Evolutionary conservation across 768 basidiomycete species (phyloP).

Genomic region (Vishniacozyma victoriae): DNA sequence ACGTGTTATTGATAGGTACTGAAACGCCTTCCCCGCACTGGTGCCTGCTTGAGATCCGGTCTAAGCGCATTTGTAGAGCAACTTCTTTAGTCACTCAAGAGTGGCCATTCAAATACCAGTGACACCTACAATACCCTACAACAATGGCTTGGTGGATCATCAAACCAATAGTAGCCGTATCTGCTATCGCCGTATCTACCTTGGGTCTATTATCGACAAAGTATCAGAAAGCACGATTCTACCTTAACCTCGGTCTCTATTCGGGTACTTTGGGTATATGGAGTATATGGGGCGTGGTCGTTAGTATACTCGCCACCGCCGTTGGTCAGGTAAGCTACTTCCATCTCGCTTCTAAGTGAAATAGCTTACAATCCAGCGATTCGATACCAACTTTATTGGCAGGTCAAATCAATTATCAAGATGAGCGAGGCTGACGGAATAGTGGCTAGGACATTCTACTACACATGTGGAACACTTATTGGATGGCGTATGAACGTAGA

Average conservation of each 20-base stretch:
- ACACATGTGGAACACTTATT: slow-evolving; percentile 58
- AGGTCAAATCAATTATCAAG: no score
- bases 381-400: slow-evolving; percentile 78
- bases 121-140: background rate
- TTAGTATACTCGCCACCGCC: slow-evolving; percentile 56
- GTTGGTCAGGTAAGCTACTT: slow-evolving; percentile 53
- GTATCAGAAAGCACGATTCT: slow-evolving; percentile 47
- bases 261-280: slow-evolving; percentile 63
- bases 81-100: no score
- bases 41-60: no score
- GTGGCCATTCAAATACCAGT: no score
- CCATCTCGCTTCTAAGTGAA: no score
- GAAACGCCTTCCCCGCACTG: no score
- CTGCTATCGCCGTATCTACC: slow-evolving; percentile 38
- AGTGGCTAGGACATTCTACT: slow-evolving; percentile 79
- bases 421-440: no score
- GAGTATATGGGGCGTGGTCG: slow-evolving; percentile 65
- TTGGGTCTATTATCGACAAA: slow-evolving; percentile 31
- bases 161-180: slow-evolving; percentile 35
- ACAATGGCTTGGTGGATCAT: slow-evolving; percentile 23
- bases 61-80: no score
- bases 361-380: slow-evolving; percentile 47
- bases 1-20: no score
- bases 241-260: slow-evolving; percentile 67
- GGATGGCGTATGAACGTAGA: slow-evolving; percentile 71